phyloP scores from a whole-genome alignment of 2,329 filamentous ascomycete species.

The Fusarium sp. region DNA sequence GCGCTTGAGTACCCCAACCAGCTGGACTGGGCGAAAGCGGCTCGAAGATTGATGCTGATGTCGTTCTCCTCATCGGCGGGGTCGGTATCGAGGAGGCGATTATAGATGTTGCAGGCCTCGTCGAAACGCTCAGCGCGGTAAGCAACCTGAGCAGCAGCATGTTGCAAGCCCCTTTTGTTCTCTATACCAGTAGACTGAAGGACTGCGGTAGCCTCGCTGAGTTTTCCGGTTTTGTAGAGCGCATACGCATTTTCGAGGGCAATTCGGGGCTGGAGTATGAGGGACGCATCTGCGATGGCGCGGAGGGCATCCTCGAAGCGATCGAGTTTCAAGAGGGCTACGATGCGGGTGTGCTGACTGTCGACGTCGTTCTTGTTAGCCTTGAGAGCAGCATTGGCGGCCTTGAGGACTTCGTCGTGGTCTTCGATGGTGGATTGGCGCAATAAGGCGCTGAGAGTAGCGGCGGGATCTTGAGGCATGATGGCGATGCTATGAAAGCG shows the following conservation, averaged over 20 bases:
- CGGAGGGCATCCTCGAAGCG: slow-evolving; percentile 83
- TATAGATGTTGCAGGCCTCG: slow-evolving; percentile 74
- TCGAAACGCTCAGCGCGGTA: slow-evolving; percentile 82
- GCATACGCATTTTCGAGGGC: slow-evolving; percentile 81
- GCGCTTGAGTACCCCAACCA: slow-evolving; percentile 68
- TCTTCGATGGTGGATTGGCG: slow-evolving; percentile 71
- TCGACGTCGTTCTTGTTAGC: slow-evolving; percentile 69
- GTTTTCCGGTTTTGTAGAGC: slow-evolving; percentile 82
- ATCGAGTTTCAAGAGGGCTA: slow-evolving; percentile 85
- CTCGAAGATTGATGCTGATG: slow-evolving; percentile 80
- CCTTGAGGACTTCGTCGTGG: slow-evolving; percentile 78
- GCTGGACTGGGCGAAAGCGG: slow-evolving; percentile 77
- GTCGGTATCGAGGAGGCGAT: slow-evolving; percentile 64
- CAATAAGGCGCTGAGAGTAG: slow-evolving; percentile 67
- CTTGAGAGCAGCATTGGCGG: slow-evolving; percentile 72
- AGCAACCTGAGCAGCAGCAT: slow-evolving; percentile 74
- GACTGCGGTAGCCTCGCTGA: slow-evolving; percentile 71
- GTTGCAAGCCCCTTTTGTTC: slow-evolving; percentile 57
- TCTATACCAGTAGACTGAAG: slow-evolving; percentile 53
- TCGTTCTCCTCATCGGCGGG: slow-evolving; percentile 77
- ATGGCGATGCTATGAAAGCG: slow-evolving; percentile 38
- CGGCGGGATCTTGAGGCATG: slow-evolving; percentile 62
- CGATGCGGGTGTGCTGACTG: slow-evolving; percentile 77
- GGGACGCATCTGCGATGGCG: slow-evolving; percentile 73
- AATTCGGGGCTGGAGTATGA: slow-evolving; percentile 71